Evolutionary conservation across 1,284 basidiomycete genomes (phyloP), one percentile per base, ranked within the genome.

Genomic region (Sanguinoderma infundibulare): DNA sequence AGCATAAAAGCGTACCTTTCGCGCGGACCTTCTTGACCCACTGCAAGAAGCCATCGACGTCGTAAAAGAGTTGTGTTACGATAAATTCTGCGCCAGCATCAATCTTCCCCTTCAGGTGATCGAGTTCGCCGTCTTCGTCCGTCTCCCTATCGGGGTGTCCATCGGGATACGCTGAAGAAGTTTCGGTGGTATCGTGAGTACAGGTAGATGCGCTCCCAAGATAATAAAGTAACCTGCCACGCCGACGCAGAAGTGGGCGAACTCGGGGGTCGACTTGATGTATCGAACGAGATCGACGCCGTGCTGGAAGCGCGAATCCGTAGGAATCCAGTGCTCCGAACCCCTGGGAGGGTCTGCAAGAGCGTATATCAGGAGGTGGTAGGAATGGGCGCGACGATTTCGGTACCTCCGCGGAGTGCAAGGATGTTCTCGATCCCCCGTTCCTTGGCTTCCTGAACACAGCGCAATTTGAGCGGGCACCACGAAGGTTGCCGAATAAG

Each of bases 21-120:
- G 77, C 80, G 62, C 94, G 82, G 46, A 95, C 88, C 67, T 85
- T 87, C 67, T 81, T 76, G 15, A 90, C 76, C 96, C 95, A 98
- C 55, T 81, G 74, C 55, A 95, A 79, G 76, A 97, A 97, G 53
- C 87, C 83, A 64, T 95, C 89, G 36, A 92, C 89, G 70, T 98
- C 96, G 79, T 99, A 99, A 77, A 99, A 99, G 57, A 99, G 84
- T 73, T 99, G 98, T 0, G 98, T 98, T 63, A 99, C 85, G 67
- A 99, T 94, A 75, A 96, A 98, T 66, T 98, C 91, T 1, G 96
- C 96, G 5, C 98, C 98, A 0, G 95, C 95, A 64, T 98, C 93
- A 32, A 98, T 89, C 77, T 99, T 99, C 46, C 84, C 83, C 77
- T 95, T 95, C 62, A 99, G 81, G 69, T 89, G 82, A 2, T 82